Evolutionary conservation across 208 protist species (phyloP).

Genomic region (Leishmania major): DNA sequence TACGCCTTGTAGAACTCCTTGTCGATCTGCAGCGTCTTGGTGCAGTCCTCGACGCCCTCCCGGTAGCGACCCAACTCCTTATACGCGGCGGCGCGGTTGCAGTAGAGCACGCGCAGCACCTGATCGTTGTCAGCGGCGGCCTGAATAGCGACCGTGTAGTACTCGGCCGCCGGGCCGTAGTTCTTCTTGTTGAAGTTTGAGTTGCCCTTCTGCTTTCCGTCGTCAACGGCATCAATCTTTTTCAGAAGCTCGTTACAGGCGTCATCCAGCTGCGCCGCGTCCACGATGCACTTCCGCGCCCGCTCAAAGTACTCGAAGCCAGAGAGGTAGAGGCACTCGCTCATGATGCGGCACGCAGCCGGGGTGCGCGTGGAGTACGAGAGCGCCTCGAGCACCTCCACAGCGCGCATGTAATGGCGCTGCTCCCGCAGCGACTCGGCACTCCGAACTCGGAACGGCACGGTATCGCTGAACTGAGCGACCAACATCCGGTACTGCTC

Average conservation of each 20-base stretch:
- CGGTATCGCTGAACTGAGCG: constrained; percentile 77
- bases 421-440: constrained; percentile 75
- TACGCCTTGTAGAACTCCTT: constrained; percentile 91
- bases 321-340: constrained; percentile 74
- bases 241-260: constrained; percentile 68
- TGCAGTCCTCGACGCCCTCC: constrained; percentile 90
- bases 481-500: constrained; percentile 82
- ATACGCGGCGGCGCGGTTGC: constrained; percentile 90
- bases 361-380: constrained; percentile 53
- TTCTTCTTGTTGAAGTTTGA: constrained; percentile 77
- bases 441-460: constrained; percentile 77
- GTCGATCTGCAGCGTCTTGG: constrained; percentile 80
- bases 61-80: constrained; percentile 89
- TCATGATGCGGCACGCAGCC: constrained; percentile 61
- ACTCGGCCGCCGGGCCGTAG: constrained; percentile 67
- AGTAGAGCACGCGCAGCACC: constrained; percentile 91
- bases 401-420: constrained; percentile 59
- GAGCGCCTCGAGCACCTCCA: constrained; percentile 71
- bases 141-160: constrained; percentile 82
- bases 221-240: constrained; percentile 78
- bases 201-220: constrained; percentile 90
- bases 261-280: constrained; percentile 68
- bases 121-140: constrained; percentile 69
- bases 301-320: constrained; percentile 89
- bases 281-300: constrained; percentile 49